Evolutionary conservation across 1,139 yeast genomes (phyloP), one percentile per base, ranked within the genome.

Genomic region (Geotrichum bryndzae): DNA sequence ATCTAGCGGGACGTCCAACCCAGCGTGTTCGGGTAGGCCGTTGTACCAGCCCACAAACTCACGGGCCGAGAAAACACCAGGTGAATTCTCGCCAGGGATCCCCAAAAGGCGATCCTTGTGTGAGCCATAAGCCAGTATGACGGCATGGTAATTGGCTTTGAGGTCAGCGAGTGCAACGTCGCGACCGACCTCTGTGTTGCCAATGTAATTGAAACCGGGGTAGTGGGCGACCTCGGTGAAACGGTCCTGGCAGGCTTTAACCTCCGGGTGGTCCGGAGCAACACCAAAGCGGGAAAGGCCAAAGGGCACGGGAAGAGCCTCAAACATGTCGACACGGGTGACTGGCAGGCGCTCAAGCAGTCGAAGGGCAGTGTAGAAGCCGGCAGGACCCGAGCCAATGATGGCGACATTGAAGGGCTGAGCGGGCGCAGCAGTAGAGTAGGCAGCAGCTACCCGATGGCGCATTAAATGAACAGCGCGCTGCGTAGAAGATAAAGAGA

Each of bases 261-360:
- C 98, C 70, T 94, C 99, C 0, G 97, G 97, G 73, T 94, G 99
- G 75, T 94, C 99, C 1, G 99, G 99, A 0, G 99, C 98, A n/a
- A 94, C 98, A 0, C 99, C 99, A 71, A 84, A 92, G 53, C 99
- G 76, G 57, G 94, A 86, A 50, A 94, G 78, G 0, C 99, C 99
- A 75, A 82, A 94, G 0, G 99, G 99, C 2, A 92, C 86, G 0
- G 98, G 97, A 48, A 87, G 77, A 63, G 85, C 80, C 70, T 94
- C 99, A 77, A 86, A 91, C 66, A 83, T 73, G 62, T 77, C 79
- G 2, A 80, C 71, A 59, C 64, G 66, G 52, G 66, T 72, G 63
- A 66, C 67, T 11, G 78, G 74, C 15, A 77, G 68, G 62, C 83
- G 82, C 65, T 83, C 84, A 54, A 92, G 76, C 22, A 92, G 74